Evolutionary conservation across 305 asterid species (phyloP).

Genomic region (Solanum hybrid): DNA sequence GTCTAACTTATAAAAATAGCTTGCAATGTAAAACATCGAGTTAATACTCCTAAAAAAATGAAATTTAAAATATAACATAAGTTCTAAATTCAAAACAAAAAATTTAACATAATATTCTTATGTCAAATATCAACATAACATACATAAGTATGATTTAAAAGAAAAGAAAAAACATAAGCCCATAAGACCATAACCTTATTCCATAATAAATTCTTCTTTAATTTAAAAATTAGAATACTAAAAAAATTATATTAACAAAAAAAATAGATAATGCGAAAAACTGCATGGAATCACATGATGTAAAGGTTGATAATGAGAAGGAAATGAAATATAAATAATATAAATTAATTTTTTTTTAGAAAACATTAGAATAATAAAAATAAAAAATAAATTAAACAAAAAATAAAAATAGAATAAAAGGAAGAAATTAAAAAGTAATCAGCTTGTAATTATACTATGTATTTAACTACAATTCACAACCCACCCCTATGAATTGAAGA

Average conservation of each 20-base stretch:
- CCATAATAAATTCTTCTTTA: neutral
- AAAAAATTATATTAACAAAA: too few species aligned
- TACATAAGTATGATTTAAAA: too few species aligned
- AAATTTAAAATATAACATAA: too few species aligned
- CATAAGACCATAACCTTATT: neutral
- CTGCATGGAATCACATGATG: neutral
- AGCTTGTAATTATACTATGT: neutral
- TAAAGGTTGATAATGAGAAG: neutral
- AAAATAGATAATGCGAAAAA: too few species aligned
- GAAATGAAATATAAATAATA: too few species aligned
- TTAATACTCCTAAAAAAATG: neutral
- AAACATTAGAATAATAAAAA: too few species aligned
- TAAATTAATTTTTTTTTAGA: neutral
- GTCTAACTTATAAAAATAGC: neutral
- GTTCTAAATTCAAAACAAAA: too few species aligned
- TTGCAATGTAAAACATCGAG: neutral
- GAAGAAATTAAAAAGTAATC: neutral
- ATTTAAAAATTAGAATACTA: neutral
- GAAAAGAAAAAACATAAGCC: neutral
- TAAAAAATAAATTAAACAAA: too few species aligned
- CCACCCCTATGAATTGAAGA: neutral
- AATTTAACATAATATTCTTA: neutral
- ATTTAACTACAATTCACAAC: neutral
- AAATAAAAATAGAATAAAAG: neutral
- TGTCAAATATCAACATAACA: neutral